Conservation (phyloP, 2,329 filamentous ascomycete species). For the Diplodia sapinea region DNA sequence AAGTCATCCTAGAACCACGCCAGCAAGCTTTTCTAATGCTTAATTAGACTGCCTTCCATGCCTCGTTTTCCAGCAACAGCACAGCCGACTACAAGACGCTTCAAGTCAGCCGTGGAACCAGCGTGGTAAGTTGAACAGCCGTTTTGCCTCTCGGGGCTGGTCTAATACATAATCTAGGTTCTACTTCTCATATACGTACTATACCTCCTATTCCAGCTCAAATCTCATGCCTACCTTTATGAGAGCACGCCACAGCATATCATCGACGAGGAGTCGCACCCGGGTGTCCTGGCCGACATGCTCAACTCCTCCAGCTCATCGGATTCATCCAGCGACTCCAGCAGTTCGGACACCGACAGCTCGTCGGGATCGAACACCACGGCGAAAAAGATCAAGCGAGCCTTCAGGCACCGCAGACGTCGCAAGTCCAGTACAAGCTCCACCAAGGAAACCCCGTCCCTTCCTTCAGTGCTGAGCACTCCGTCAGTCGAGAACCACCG, state of each 20-base stretch:
- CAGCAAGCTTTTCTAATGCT: not conserved
- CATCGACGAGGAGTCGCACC: conserved; percentile 88
- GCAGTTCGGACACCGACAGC: conserved; percentile 66
- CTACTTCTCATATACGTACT: conserved; percentile 80
- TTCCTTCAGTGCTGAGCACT: conserved; percentile 53
- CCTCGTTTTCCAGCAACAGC: conserved; percentile 71
- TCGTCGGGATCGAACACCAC: conserved; percentile 73
- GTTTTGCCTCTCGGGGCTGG: conserved; percentile 17
- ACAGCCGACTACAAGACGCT: conserved; percentile 74
- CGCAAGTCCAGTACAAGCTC: conserved; percentile 80
- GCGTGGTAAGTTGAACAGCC: conserved; percentile 66
- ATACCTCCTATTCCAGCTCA: conserved; percentile 88
- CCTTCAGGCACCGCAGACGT: conserved; percentile 71
- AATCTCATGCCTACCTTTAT: conserved; percentile 90
- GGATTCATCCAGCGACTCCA: conserved; percentile 54
- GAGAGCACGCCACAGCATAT: conserved; percentile 90
- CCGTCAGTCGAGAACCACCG: conserved; percentile 50
- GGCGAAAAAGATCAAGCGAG: conserved; percentile 75
- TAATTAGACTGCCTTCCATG: conserved; percentile 81
- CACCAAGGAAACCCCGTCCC: conserved; percentile 63
- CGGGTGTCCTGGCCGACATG: conserved; percentile 81
- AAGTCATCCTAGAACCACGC: conserved; percentile 41
- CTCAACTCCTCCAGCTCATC: conserved; percentile 72
- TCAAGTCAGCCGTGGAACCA: conserved; percentile 87
- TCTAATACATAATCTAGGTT: conserved; percentile 56